phyloP scores from a whole-genome alignment of 2,329 filamentous ascomycete species.

The Beauveria sp. region DNA sequence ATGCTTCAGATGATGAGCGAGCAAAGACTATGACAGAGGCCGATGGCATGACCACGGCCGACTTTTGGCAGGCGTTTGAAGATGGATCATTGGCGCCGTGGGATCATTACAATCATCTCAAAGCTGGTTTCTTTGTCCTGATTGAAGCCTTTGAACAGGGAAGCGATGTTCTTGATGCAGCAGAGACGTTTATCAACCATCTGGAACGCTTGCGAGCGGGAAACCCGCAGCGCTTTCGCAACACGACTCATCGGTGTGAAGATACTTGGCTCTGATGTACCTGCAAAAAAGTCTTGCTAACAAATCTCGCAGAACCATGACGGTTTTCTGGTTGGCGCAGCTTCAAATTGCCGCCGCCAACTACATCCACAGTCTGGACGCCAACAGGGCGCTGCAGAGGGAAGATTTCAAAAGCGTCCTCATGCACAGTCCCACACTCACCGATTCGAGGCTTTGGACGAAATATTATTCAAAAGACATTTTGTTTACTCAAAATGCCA shows the following conservation, averaged over 20 bases:
- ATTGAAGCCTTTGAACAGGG: conserved; percentile 20
- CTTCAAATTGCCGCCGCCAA: conserved; percentile 23
- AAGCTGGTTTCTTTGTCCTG: conserved; percentile 25
- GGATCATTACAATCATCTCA: conserved; percentile 28
- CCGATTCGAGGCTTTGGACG: conserved; percentile 25
- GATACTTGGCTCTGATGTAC: not conserved
- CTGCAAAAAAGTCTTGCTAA: not conserved
- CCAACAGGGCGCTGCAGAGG: conserved; percentile 7
- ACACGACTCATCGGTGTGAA: conserved; percentile 24
- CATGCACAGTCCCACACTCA: conserved; percentile 19
- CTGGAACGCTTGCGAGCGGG: conserved; percentile 19
- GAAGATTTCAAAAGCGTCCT: conserved; percentile 20
- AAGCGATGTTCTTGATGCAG: conserved; percentile 20
- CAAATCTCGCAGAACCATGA: conserved; percentile 21
- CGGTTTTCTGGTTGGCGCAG: conserved; percentile 28
- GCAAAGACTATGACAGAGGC: conserved; percentile 10
- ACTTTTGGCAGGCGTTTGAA: conserved; percentile 23
- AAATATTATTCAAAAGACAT: conserved; percentile 25
- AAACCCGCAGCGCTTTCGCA: conserved; percentile 24
- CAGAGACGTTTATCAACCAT: conserved; percentile 23
- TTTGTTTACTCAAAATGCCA: conserved; percentile 23
- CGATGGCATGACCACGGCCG: conserved; percentile 5
- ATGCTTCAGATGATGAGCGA: not conserved
- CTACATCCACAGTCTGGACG: conserved; percentile 15
- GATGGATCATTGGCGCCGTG: conserved; percentile 21